Percentiles rank a stretch among this genome's conserved stretches.
Evolutionary conservation across 441 rosid species (phyloP).

Genomic region (Adansonia gregorii): DNA sequence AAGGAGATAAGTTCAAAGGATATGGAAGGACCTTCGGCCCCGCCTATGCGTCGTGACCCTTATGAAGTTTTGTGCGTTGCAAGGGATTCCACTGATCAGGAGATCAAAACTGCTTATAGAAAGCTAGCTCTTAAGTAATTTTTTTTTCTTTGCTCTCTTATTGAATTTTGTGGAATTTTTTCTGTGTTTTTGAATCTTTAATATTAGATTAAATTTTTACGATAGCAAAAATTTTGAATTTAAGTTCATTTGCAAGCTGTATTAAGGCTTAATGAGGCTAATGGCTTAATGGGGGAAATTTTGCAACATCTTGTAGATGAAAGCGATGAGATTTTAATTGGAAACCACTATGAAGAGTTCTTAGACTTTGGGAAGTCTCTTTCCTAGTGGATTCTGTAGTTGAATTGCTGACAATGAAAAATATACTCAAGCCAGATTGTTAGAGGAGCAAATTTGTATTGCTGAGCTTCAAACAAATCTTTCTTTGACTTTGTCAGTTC

Average conservation of each 20-base stretch:
- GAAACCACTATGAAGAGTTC: neutral
- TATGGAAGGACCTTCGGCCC: conserved; percentile 71
- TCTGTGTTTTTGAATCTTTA: neutral
- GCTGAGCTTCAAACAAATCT: neutral
- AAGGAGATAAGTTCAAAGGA: conserved; percentile 64
- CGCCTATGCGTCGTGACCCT: conserved; percentile 73
- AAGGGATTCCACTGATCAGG: conserved; percentile 84
- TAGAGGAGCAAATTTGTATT: neutral
- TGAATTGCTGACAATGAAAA: conserved; percentile 9
- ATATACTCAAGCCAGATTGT: neutral
- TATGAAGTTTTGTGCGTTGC: conserved; percentile 88
- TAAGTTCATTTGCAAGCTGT: conserved; percentile 6
- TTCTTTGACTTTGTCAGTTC: neutral
- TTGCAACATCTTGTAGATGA: neutral
- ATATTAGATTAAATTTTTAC: neutral
- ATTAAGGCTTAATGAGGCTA: conserved; percentile 22
- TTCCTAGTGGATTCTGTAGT: neutral
- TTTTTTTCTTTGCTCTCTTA: neutral
- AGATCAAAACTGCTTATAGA: conserved; percentile 90
- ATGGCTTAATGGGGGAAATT: neutral
- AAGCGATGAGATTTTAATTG: neutral
- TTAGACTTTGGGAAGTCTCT: neutral
- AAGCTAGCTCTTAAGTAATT: conserved; percentile 89
- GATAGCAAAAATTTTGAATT: conserved; percentile 7
- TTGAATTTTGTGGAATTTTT: neutral